Evolutionary conservation across 2,329 filamentous ascomycete genomes (phyloP), one percentile per base, ranked within the genome.

Genomic region (Colletotrichum lentis): DNA sequence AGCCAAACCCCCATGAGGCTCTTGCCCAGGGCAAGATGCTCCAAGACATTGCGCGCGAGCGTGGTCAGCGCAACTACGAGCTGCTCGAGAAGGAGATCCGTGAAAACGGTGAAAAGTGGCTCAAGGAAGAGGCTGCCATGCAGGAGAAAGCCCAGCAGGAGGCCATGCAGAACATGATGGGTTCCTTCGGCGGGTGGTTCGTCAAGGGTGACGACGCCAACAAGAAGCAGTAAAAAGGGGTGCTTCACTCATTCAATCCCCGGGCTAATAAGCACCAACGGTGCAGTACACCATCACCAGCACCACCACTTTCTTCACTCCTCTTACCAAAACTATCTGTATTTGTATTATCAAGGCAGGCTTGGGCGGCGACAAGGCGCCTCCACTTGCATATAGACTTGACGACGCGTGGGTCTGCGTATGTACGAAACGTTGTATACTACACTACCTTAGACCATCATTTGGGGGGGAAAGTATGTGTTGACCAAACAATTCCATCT

Each of bases 1-100:
- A 94, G 76, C 85, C 88, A 71, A 89, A 86, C 73, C 85, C 91
- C 1, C 85, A 86, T 2, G 93, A 97, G 77, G 93, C 92, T 14
- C 88, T 96, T 70, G 90, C 91, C 2, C 90, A 97, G 79, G 96
- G 95, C 74, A 99, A 98, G 87, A 97, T 98, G 93, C 84, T 97
- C 72, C 94, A 94, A 80, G 96, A 99, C 76, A 90, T 97, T 78
- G 94, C 96, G 58, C 90, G 96, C 57, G 96, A 99, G 81, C 88
- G 94, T 57, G 96, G 96, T 41, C 92, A 94, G 81, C 90, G 91
- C 78, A 91, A 94, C 80, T 99, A 98, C 80, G 88, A 97, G 83
- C 81, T 90, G 73, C 86, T 98, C 70, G 95, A 98, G 80, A 90
- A 90, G 80, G 91, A 97, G 82, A 97, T 99, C 74, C 87, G 91